Base-by-base conservation (phyloP, 164 flowering plant species). In the Aristolochia fimbriata region DNA sequence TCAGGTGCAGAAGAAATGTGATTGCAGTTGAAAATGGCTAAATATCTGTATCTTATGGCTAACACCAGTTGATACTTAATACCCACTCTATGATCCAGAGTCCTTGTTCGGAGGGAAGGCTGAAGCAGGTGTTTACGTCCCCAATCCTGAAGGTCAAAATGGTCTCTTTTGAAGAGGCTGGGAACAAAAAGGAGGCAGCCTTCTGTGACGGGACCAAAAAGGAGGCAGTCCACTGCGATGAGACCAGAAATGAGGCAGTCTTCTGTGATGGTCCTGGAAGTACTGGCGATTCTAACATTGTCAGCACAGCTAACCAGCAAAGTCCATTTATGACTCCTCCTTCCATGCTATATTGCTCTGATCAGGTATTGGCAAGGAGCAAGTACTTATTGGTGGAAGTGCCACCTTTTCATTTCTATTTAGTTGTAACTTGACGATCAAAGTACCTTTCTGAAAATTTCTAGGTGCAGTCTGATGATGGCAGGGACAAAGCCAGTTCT, bases 321-420 rank as follows among this genome's bases (percentile, higher is more conserved):
- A 90, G 87, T 70, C 97, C 96, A 51, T 93, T 88, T 61, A 68
- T 70, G 21, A 93, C 99, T 51, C 97, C 99, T 51, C 97, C 99
- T 15, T 93, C 97, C 46, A 63, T 83, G 22, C 73, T 91, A 14
- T 85, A 66, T 72, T 74, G 80, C 73, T 61, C 73, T 57, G 73
- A 73, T 52, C 82, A 81, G 89, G 98, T 89, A 37, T 10, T 57
- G 13, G 2, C 27, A 5, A 31, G 30, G 21, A 11, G 15, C 11
- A 23, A 52, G 14, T 15, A 52, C 14, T 52, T 22, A 21, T 21
- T 12, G 23, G 15, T 20, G 21, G 10, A 20, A 51, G 55, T 15
- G 16, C 23, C 15, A 15, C 30, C 25, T 23, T 21, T 21, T 21
- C 12, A 21, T 21, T 52, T 15, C 55, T 27, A 52, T 17, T 0